These are phyloP conservation scores for Dispira simplex DNA, from an alignment of 192 early-diverging fungal genomes.

Conservation along the genomic window DNA sequence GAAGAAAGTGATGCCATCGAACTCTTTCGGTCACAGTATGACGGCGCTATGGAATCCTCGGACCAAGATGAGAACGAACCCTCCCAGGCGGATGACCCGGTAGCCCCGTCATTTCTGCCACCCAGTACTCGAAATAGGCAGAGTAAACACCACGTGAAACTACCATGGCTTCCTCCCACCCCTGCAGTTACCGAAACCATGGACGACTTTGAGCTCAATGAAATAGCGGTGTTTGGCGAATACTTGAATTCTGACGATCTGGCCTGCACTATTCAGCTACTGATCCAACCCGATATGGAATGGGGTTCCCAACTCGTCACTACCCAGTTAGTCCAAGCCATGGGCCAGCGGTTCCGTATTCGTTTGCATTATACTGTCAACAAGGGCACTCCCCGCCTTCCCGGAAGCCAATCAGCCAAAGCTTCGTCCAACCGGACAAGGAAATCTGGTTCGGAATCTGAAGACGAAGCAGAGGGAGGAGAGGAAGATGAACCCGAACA, in stretches of 20 bases:
- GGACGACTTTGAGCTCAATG: neutral
- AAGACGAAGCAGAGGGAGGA: constrained; percentile 34
- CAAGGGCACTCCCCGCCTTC: neutral
- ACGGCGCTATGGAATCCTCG: neutral
- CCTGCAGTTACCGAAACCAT: neutral
- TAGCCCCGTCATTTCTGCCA: neutral
- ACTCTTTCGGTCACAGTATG: neutral
- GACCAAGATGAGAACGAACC: neutral
- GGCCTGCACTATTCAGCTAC: neutral
- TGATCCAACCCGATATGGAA: neutral
- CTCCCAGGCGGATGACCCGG: neutral
- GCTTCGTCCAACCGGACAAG: neutral
- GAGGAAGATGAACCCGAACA: constrained; percentile 20
- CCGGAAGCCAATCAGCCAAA: no score
- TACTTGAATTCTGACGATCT: neutral
- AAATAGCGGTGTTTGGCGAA: constrained; percentile 1
- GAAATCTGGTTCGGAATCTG: neutral
- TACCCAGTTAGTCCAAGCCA: neutral
- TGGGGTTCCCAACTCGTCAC: neutral
- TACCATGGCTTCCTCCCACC: neutral
- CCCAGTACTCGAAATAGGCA: neutral
- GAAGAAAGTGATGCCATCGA: neutral
- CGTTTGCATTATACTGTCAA: no score
- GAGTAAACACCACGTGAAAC: neutral
- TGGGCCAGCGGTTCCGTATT: neutral